Conservation (phyloP, 1,139 yeast species). For the Saccharomyces hybrid region DNA sequence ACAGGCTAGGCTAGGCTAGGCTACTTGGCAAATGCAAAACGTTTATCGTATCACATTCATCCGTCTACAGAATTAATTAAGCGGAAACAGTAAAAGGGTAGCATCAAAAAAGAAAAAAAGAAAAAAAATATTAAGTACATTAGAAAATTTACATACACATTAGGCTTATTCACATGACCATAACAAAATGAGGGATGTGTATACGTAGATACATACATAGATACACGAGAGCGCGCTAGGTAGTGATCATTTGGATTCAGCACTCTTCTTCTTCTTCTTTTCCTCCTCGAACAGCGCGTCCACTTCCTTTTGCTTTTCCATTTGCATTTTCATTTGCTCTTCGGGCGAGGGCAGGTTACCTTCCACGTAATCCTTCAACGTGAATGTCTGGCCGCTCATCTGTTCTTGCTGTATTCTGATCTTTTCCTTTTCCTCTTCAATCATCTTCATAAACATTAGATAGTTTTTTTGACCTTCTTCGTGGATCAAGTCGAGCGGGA, state of each 20-base stretch:
- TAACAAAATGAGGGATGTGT: neutral
- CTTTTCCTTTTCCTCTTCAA: constrained; percentile 84
- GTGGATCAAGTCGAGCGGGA: constrained; percentile 86
- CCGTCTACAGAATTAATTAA: too few species aligned
- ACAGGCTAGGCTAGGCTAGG: too few species aligned
- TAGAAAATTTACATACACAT: neutral
- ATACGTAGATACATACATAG: neutral
- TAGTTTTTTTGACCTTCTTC: constrained; percentile 91
- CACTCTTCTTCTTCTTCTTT: constrained; percentile 16
- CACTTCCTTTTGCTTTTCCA: constrained; percentile 40
- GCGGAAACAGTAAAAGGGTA: too few species aligned
- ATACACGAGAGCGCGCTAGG: neutral
- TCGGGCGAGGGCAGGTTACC: constrained; percentile 85
- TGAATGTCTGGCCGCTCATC: constrained; percentile 65
- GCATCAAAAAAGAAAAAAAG: neutral
- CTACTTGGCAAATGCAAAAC: too few species aligned
- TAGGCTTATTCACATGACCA: neutral
- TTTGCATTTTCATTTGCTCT: constrained; percentile 64
- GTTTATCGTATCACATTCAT: too few species aligned
- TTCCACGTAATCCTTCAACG: constrained; percentile 73
- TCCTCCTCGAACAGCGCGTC: constrained; percentile 31
- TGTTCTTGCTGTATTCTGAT: constrained; percentile 76
- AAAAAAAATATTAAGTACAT: too few species aligned
- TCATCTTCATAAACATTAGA: constrained; percentile 70
- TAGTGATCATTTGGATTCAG: neutral